These are phyloP conservation scores for Mycena rebaudengoi DNA, from an alignment of 768 basidiomycete species.

Conservation along the genomic window DNA sequence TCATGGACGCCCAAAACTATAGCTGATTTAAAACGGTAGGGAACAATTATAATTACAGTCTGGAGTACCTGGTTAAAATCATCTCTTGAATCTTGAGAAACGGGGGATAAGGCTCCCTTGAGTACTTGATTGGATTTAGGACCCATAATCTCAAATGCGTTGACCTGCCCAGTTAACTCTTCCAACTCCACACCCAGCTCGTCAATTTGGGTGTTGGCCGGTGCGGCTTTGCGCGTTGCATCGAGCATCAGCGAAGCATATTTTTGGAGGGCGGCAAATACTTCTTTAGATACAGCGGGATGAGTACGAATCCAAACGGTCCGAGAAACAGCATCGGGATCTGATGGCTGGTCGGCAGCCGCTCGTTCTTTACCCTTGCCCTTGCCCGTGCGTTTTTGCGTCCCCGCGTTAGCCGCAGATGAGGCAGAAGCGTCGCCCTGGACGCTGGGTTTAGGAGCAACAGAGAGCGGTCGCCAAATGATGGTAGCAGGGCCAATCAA, in stretches of 20 bases:
- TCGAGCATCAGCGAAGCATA: constrained; percentile 62
- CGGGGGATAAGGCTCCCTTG: constrained; percentile 66
- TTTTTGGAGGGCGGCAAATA: constrained; percentile 58
- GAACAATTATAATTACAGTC: not conserved
- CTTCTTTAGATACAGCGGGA: constrained; percentile 71
- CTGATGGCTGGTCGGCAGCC: constrained; percentile 12
- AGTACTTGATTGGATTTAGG: constrained; percentile 82
- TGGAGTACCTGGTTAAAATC: constrained; percentile 71
- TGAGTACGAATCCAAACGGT: constrained; percentile 83
- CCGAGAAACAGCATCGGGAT: constrained; percentile 38
- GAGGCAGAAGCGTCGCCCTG: constrained; percentile 9
- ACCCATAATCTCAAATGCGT: constrained; percentile 91
- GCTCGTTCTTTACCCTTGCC: constrained; percentile 40
- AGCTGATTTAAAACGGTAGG: constrained; percentile 1
- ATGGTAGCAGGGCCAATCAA: constrained; percentile 77
- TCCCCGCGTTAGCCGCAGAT: not conserved
- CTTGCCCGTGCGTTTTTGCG: constrained; percentile 35
- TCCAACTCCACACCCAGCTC: constrained; percentile 65
- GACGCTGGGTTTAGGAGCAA: constrained; percentile 12
- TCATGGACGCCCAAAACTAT: constrained; percentile 76
- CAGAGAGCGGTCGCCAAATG: constrained; percentile 61
- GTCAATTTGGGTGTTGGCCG: constrained; percentile 28
- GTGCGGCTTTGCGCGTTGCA: constrained; percentile 33
- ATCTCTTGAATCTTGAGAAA: constrained; percentile 53
- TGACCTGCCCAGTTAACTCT: constrained; percentile 76